Base-by-base conservation (phyloP, 257 asterid species). In the Capsicum chinense region DNA sequence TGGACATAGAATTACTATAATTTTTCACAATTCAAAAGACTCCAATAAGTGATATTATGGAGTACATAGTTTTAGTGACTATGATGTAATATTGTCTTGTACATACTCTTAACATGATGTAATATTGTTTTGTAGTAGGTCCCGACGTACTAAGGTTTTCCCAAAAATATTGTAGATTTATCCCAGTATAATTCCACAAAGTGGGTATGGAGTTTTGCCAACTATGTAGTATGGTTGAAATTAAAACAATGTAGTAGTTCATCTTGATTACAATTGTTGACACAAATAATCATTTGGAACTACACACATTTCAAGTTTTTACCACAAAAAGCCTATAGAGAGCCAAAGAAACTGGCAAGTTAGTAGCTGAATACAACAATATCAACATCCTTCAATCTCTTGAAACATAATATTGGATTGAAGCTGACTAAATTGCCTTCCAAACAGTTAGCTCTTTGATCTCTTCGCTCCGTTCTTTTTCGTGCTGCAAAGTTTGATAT, bases 401-500 rank as follows among this genome's bases (percentile, higher is more conserved):
- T 14, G 48, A 12, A 66, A 26, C 33, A 26, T 26, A 26, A 26
- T 1, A 26, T 26, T 26, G 21, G 21, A 0, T 21, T 21, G 21
- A 21, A 21, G 21, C 21, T 21, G 33, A 26, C 33, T 66, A 33
- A 33, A 66, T 50, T 21, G 21, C 19, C 19, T 73, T 52, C 64
- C 48, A 54, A 54, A 54, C 47, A 26, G 67, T 87, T 79, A 86
- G 39, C 74, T 73, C 87, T 83, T 85, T 54, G 66, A 71, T 83
- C 66, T 84, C 86, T 47, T 68, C 33, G 82, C 35, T 26, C 88
- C 82, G 35, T 87, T 74, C 83, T 87, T 88, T 56, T 87, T 83
- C 83, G 82, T 90, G 86, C 93, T 88, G 92, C 68, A 87, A 83
- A 78, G 44, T 7, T 39, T 56, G 47, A 83, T 59, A 58, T 39